Conservation (phyloP, 768 basidiomycete species). For the Austroboletus festivus region DNA sequence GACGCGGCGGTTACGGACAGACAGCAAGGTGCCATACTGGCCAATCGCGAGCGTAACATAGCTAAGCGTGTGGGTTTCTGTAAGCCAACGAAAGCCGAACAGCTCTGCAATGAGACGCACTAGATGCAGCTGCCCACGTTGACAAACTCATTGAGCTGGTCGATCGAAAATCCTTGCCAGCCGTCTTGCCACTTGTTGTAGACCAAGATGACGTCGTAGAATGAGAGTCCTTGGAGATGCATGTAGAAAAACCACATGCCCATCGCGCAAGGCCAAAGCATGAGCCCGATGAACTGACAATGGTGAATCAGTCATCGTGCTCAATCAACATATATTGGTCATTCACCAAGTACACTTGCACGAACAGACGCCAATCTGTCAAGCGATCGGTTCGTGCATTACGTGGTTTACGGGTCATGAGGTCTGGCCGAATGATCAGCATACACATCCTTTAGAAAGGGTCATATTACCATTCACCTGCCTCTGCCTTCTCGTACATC, state of each 20-base stretch:
- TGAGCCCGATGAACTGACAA: constrained; percentile 39
- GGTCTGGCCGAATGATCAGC: constrained; percentile 26
- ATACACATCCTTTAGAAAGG: background rate
- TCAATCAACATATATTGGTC: background rate
- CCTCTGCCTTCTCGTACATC: constrained; percentile 51
- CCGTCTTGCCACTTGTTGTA: constrained; percentile 40
- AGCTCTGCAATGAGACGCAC: constrained; percentile 28
- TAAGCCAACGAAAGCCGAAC: background rate
- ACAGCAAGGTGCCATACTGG: constrained; percentile 24
- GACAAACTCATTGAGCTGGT: constrained; percentile 35
- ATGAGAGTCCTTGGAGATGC: constrained; percentile 31
- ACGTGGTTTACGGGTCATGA: constrained; percentile 47
- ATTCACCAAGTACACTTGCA: constrained; percentile 46
- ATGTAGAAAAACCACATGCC: constrained; percentile 41
- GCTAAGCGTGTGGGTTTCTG: constrained; percentile 15
- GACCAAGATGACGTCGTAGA: constrained; percentile 36
- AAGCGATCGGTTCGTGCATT: constrained; percentile 46
- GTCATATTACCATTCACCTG: constrained; percentile 27
- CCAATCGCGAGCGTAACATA: constrained; percentile 36
- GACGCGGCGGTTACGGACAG: constrained; percentile 30
- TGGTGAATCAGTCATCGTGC: constrained; percentile 1
- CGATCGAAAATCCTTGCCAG: constrained; percentile 31
- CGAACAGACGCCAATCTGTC: constrained; percentile 46
- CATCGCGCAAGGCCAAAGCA: constrained; percentile 45
- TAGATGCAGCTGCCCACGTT: constrained; percentile 41